A percentile compares a stretch with the other conserved stretches of the same genome.
phyloP scores from a whole-genome alignment of 2,329 filamentous ascomycete genomes.

The Ophiostoma perfectum region DNA sequence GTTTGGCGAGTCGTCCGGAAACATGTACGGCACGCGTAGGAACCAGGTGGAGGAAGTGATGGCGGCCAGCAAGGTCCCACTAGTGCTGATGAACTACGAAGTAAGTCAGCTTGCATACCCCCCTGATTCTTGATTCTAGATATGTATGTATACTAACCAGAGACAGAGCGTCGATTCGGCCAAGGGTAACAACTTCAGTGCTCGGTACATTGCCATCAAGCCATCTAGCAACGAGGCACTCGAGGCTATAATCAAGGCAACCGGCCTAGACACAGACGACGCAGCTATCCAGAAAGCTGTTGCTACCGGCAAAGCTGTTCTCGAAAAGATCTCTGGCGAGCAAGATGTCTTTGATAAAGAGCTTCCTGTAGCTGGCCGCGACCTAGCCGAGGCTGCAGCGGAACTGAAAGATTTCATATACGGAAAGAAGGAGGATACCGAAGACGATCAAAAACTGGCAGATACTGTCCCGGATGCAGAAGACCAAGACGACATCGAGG shows the following conservation, averaged over 20 bases:
- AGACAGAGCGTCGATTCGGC: constrained; percentile 48
- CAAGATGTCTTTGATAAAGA: neutral
- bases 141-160: constrained; percentile 29
- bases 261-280: constrained; percentile 43
- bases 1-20: constrained; percentile 45
- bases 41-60: constrained; percentile 47
- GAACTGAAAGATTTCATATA: constrained; percentile 48
- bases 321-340: constrained; percentile 45
- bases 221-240: constrained; percentile 39
- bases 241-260: constrained; percentile 39
- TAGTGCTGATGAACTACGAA: constrained; percentile 50
- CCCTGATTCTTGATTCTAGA: neutral
- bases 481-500: neutral
- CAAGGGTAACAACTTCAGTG: constrained; percentile 52
- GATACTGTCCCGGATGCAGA: neutral
- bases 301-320: constrained; percentile 32
- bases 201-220: constrained; percentile 50
- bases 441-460: neutral
- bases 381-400: constrained; percentile 41
- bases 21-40: constrained; percentile 52
- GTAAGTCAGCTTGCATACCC: constrained; percentile 37
- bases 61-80: constrained; percentile 54
- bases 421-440: constrained; percentile 26
- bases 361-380: neutral
- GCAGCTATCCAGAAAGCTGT: constrained; percentile 44